Percentiles rank a stretch among this genome's conserved stretches.
phyloP scores from a whole-genome alignment of 139 green algal species.

The Chlorella sorokiniana region DNA sequence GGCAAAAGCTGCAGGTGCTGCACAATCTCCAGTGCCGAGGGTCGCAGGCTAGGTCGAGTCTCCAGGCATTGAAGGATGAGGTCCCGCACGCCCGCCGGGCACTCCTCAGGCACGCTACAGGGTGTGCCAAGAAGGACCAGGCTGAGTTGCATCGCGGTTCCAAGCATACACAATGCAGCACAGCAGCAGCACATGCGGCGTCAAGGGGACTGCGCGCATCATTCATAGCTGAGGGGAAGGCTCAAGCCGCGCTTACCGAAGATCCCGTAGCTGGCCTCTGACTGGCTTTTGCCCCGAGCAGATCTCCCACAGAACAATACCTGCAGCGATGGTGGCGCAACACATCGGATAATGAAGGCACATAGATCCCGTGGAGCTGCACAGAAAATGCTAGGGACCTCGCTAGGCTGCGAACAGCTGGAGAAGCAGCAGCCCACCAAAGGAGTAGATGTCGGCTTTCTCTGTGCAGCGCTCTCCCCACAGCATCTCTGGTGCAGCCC shows the following conservation, averaged over 20 bases:
- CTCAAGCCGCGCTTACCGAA: not conserved
- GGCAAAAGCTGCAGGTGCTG: slow-evolving; percentile 16
- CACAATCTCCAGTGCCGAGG: slow-evolving; percentile 31
- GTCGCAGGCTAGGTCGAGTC: slow-evolving; percentile 18
- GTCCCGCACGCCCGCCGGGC: slow-evolving; percentile 22
- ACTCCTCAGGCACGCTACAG: slow-evolving; percentile 41
- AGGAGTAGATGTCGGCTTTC: slow-evolving; percentile 48
- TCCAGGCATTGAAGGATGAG: slow-evolving; percentile 43
- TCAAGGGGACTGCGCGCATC: not conserved
- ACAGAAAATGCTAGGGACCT: too few species aligned
- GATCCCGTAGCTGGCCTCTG: slow-evolving; percentile 34
- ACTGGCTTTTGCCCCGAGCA: slow-evolving; percentile 28
- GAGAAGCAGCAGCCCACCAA: too few species aligned
- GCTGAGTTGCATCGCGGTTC: too few species aligned
- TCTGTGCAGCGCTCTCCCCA: slow-evolving; percentile 34
- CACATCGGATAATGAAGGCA: too few species aligned
- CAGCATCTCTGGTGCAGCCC: slow-evolving; percentile 48
- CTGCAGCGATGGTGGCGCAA: too few species aligned
- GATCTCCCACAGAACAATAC: slow-evolving; percentile 49
- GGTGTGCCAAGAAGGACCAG: not conserved
- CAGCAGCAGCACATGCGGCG: not conserved
- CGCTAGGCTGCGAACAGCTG: too few species aligned
- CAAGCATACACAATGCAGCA: not conserved
- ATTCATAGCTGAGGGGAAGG: too few species aligned
- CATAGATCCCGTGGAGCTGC: too few species aligned